Evolutionary conservation across 306 rosid genomes (phyloP), one percentile per base, ranked within the genome.

Genomic region (Geum urbanum): DNA sequence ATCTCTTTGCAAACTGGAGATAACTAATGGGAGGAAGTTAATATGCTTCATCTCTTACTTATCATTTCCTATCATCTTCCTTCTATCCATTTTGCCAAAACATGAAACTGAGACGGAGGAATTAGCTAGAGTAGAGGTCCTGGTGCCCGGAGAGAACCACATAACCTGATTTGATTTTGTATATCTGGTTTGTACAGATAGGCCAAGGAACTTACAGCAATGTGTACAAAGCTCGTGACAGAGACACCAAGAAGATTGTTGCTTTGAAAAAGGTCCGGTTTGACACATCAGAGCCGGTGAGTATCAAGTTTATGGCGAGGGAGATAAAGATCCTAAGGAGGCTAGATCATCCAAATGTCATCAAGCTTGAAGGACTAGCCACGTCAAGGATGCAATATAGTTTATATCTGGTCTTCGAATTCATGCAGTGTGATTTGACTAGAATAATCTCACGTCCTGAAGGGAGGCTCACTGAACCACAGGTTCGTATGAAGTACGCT

Each of bases 161-260:
- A 14, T 5, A 16, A 22, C 13, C 70, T 74, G n/a, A 67, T 18
- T 44, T 27, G 39, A 47, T 18, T 19, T 71, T 51, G 3, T 16
- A 7, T 61, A 10, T 55, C 71, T 80, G 67, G 59, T 43, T 49
- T 73, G 43, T 78, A 67, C 77, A 86, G 90, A 6, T 83, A 22
- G 95, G 96, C 3, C 90, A 80, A 43, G 96, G 96, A 85, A 86
- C 92, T 19, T 90, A 90, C 59, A 86, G 95, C 81, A 90, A 90
- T 66, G 95, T 90, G 40, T 90, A 90, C 78, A 88, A 90, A 79
- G 96, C 96, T 8, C 62, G 80, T 57, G 95, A 88, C 45, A 84
- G 85, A 77, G 81, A 72, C 51, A 81, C 80, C 4, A 78, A 80
- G 54, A 87, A 84, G 81, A 76, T 88, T 64, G 91, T 88, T 14